Evolutionary conservation across 805 yeast species (phyloP).

Genomic region (Pichia nanzhaoensis): DNA sequence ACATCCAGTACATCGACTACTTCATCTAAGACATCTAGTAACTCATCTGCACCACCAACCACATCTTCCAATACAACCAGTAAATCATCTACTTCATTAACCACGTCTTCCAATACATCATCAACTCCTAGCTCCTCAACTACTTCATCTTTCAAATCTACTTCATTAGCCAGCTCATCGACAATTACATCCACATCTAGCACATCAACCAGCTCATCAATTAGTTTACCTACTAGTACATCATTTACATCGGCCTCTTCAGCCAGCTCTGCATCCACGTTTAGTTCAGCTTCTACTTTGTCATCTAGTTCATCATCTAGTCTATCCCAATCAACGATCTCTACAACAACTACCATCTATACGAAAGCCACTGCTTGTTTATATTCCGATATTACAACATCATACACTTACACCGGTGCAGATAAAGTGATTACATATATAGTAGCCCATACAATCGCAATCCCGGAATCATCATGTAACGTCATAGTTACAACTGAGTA

Average conservation of each 20-base stretch:
- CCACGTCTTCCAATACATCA: not conserved
- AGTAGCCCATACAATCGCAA: not conserved
- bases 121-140: not conserved
- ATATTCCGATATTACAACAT: not conserved
- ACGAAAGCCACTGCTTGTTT: conserved; percentile 4
- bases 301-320: not conserved
- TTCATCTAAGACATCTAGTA: not conserved
- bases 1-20: not conserved
- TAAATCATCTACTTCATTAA: not conserved
- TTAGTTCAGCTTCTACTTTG: not conserved
- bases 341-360: not conserved
- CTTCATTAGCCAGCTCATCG: not conserved
- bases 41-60: not conserved
- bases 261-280: not conserved
- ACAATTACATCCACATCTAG: not conserved
- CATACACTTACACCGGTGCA: not conserved
- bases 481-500: not conserved
- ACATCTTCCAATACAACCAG: no score
- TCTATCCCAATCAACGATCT: not conserved
- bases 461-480: conserved; percentile 1
- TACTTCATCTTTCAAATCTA: not conserved
- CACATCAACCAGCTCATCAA: no score
- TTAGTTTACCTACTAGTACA: not conserved
- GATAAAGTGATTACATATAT: not conserved
- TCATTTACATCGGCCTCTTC: not conserved